A percentile compares a stretch with the other conserved stretches of the same genome.
Conservation (phyloP, 1,139 yeast species). For the Protomyces lactucae-debilis region DNA sequence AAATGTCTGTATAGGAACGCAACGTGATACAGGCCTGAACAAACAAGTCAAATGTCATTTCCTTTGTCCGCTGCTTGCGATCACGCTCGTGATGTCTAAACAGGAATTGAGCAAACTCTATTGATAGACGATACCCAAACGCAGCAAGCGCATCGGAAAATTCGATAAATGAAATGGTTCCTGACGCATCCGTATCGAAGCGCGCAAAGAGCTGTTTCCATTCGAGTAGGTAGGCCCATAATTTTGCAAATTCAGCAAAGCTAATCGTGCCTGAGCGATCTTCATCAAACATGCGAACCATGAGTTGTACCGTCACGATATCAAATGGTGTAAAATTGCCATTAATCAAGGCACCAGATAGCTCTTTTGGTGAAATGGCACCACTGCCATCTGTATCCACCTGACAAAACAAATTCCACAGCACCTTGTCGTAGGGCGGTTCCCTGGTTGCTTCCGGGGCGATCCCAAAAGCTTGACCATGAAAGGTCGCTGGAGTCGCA, state of each 20-base stretch:
- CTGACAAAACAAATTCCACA: constrained; percentile 22
- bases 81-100: constrained; percentile 43
- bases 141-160: constrained; percentile 62
- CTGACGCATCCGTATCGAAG: constrained; percentile 58
- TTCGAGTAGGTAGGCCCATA: constrained; percentile 67
- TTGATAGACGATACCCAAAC: constrained; percentile 64
- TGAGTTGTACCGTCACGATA: constrained; percentile 10
- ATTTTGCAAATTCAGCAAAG: constrained; percentile 36
- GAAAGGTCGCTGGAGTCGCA: constrained; percentile 2
- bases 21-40: constrained; percentile 74
- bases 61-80: constrained; percentile 45
- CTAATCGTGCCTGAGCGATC: constrained; percentile 22
- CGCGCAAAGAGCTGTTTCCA: constrained; percentile 65
- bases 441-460: constrained; percentile 9
- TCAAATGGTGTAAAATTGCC: constrained; percentile 19
- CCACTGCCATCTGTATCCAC: constrained; percentile 26
- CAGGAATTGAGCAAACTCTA: constrained; percentile 55
- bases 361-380: constrained; percentile 10
- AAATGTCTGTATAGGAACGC: constrained; percentile 68
- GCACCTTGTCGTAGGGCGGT: constrained; percentile 15
- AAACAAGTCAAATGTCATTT: constrained; percentile 71
- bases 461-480: constrained; percentile 20
- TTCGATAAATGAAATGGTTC: constrained; percentile 65
- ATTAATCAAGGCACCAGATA: constrained; percentile 12
- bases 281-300: constrained; percentile 18